These are phyloP conservation scores for Chalciporus pseudorubinellus DNA, from an alignment of 768 basidiomycete genomes.

Conservation along the genomic window DNA sequence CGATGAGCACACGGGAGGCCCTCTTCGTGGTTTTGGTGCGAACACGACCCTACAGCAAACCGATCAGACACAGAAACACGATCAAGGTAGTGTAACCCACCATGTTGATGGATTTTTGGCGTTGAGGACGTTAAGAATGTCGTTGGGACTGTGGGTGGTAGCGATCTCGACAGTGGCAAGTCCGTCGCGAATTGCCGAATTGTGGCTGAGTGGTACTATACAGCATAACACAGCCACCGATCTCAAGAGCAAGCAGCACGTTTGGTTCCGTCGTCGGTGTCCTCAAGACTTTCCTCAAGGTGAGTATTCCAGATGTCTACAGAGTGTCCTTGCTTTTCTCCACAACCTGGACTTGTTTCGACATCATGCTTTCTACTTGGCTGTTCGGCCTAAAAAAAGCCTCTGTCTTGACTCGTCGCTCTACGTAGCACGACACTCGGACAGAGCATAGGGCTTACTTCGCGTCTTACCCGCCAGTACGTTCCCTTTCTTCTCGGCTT, in stretches of 20 bases:
- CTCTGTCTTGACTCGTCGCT: constrained; percentile 72
- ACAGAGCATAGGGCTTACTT: constrained; percentile 47
- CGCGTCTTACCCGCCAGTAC: constrained; percentile 23
- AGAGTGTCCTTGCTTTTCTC: not conserved
- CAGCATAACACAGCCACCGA: constrained; percentile 26
- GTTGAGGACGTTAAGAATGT: constrained; percentile 26
- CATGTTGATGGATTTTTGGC: constrained; percentile 42
- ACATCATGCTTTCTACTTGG: constrained; percentile 1
- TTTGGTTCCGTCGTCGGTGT: not conserved
- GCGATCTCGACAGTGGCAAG: not conserved
- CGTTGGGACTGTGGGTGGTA: constrained; percentile 7
- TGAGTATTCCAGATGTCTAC: not conserved
- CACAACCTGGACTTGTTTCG: too few relatives aligned
- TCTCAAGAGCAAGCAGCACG: not conserved
- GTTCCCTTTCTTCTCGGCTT: constrained; percentile 8
- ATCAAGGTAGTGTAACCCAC: constrained; percentile 29
- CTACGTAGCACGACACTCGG: constrained; percentile 47
- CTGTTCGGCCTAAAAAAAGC: constrained; percentile 10
- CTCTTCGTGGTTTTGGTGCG: constrained; percentile 99
- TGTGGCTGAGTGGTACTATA: constrained; percentile 30
- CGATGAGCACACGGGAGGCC: constrained; percentile 97
- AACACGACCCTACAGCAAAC: constrained; percentile 80
- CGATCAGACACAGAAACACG: not conserved
- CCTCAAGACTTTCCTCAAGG: not conserved
- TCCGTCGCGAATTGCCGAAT: constrained; percentile 16